A percentile compares a stretch with the other conserved stretches of the same genome.
Evolutionary conservation across 768 basidiomycete species (phyloP).

Genomic region (Phylloporus rhodoxanthus): DNA sequence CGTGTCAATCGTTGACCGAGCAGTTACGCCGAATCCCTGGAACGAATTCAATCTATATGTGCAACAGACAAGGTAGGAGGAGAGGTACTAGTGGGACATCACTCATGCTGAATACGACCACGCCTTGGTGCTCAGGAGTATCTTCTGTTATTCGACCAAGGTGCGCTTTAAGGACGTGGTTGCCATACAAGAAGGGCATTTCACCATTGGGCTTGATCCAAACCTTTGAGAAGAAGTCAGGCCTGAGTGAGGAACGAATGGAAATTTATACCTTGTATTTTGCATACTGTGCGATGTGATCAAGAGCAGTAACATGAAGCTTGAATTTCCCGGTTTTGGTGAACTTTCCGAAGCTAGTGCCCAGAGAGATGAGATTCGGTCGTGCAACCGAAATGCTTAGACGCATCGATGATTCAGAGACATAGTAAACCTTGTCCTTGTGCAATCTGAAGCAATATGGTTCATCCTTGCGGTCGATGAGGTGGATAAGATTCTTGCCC

Average conservation of each 20-base stretch:
- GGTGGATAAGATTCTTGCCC: constrained; percentile 95
- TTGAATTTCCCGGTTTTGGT: constrained; percentile 97
- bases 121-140: constrained; percentile 97
- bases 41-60: constrained; percentile 5
- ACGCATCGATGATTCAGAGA: constrained; percentile 91
- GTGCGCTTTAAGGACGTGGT: constrained; percentile 97
- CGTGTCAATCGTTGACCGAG: constrained; percentile 92
- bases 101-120: constrained; percentile 93
- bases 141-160: constrained; percentile 98
- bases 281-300: constrained; percentile 91
- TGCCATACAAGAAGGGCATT: constrained; percentile 98
- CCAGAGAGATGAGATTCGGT: constrained; percentile 85
- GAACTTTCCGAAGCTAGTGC: constrained; percentile 98
- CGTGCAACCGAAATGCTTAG: constrained; percentile 88
- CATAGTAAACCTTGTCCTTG: constrained; percentile 93
- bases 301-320: constrained; percentile 89
- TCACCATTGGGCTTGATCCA: constrained; percentile 99
- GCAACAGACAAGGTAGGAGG: not conserved
- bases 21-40: constrained; percentile 96
- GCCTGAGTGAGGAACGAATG: not conserved
- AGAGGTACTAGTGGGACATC: constrained; percentile 79
- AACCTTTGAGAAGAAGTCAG: constrained; percentile 45
- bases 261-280: constrained; percentile 79
- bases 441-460: constrained; percentile 94
- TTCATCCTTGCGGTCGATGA: constrained; percentile 92